Evolutionary conservation across 139 green algal genomes (phyloP).

Genomic region (Coelastrella sp.): DNA sequence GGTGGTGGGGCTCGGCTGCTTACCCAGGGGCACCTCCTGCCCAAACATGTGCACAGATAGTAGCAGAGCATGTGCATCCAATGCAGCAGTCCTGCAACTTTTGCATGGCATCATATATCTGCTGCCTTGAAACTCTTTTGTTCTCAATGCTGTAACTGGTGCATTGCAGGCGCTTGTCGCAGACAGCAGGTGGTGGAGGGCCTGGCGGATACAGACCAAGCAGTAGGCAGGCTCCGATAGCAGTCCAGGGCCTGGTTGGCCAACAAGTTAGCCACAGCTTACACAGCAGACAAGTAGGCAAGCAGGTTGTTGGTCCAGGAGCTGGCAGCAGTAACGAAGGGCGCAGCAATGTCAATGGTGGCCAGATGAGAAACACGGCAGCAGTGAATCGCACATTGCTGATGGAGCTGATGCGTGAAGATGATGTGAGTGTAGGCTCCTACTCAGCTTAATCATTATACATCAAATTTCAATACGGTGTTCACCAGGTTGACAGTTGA

Average conservation of each 20-base stretch:
- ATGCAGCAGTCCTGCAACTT: too few species aligned
- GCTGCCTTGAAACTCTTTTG: too few species aligned
- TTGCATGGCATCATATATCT: too few species aligned
- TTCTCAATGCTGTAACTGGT: too few species aligned
- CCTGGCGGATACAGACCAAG: not conserved
- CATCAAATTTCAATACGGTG: too few species aligned
- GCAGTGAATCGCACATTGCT: conserved; percentile 11
- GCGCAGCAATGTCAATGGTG: not conserved
- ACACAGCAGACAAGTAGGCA: not conserved
- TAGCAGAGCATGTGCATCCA: too few species aligned
- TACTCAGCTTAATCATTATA: too few species aligned
- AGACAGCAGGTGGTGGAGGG: not conserved
- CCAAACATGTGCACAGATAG: too few species aligned
- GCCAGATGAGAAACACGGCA: not conserved
- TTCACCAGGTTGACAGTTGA: too few species aligned
- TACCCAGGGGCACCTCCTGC: not conserved
- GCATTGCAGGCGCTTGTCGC: not conserved
- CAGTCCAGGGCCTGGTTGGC: not conserved
- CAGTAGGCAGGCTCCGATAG: not conserved
- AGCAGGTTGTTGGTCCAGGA: not conserved
- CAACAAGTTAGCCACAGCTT: not conserved
- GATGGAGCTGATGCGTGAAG: conserved; percentile 38
- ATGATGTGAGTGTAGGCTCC: conserved; percentile 29
- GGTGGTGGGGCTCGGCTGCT: not conserved
- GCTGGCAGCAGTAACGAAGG: conserved; percentile 14